A percentile compares a stretch with the other conserved stretches of the same genome.
phyloP scores from a whole-genome alignment of 192 early-diverging fungal species.

The Oehlia diaphana region DNA sequence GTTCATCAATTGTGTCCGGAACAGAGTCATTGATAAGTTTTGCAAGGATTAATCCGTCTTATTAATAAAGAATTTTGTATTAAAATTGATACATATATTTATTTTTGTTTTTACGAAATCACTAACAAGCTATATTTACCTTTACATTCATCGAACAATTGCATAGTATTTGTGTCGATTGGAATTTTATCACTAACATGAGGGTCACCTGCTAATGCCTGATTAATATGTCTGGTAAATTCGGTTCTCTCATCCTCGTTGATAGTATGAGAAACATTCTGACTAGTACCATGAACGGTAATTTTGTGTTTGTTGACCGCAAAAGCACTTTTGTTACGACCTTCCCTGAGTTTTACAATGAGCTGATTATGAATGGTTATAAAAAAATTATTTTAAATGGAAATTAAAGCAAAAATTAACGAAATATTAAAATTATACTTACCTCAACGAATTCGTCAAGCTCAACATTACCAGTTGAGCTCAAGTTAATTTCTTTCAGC shows the following conservation, averaged over 20 bases:
- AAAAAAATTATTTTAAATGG: background rate
- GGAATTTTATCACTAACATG: constrained; percentile 87
- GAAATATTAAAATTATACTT: constrained; percentile 23
- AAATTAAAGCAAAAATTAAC: background rate
- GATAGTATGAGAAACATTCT: constrained; percentile 94
- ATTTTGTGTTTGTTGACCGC: constrained; percentile 76
- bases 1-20: constrained; percentile 97
- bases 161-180: constrained; percentile 91
- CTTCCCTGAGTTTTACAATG: constrained; percentile 51
- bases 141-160: constrained; percentile 94
- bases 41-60: constrained; percentile 88
- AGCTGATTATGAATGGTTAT: constrained; percentile 38
- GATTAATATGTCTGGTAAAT: constrained; percentile 95
- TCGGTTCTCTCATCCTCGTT: constrained; percentile 98
- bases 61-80: background rate
- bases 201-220: constrained; percentile 74
- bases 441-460: constrained; percentile 81
- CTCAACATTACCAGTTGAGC: constrained; percentile 68
- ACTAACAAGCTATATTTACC: constrained; percentile 49
- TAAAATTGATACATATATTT: background rate
- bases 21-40: constrained; percentile 99
- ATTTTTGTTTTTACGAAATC: constrained; percentile 2
- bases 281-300: constrained; percentile 78
- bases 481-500: constrained; percentile 67
- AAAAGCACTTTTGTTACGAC: constrained; percentile 48